These are phyloP conservation scores for Talaromyces islandicus DNA, from an alignment of 2,329 filamentous ascomycete species.

Conservation along the genomic window DNA sequence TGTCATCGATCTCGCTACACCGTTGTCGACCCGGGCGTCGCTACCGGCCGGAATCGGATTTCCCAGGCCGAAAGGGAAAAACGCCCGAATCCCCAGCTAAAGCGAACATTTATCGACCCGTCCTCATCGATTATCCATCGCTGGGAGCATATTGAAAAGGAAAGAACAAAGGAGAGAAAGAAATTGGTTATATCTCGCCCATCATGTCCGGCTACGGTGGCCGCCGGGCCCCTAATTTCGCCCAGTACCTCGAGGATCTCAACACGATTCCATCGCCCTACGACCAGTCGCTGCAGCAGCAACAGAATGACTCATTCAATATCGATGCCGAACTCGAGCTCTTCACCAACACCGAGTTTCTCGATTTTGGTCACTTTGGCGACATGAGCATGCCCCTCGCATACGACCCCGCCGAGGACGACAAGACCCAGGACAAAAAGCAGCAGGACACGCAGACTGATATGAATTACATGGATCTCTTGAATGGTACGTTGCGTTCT, in stretches of 20 bases:
- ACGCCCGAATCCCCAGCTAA: neutral
- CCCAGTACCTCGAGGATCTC: constrained; percentile 79
- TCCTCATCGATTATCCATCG: neutral
- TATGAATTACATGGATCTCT: constrained; percentile 36
- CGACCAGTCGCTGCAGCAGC: constrained; percentile 51
- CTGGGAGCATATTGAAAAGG: neutral
- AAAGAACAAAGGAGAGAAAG: neutral
- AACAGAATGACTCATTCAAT: constrained; percentile 55
- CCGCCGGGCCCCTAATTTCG: constrained; percentile 78
- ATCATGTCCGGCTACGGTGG: constrained; percentile 69
- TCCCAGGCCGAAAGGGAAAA: neutral
- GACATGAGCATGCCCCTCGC: constrained; percentile 28
- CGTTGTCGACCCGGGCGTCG: neutral
- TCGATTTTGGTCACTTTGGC: constrained; percentile 60
- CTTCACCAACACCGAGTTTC: constrained; percentile 78
- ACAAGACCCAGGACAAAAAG: constrained; percentile 13
- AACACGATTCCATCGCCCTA: constrained; percentile 65
- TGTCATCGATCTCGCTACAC: neutral
- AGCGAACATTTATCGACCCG: neutral
- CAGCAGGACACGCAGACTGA: constrained; percentile 22
- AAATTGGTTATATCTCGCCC: constrained; percentile 3
- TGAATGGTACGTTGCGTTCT: constrained; percentile 39
- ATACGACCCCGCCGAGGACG: constrained; percentile 22
- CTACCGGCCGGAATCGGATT: neutral
- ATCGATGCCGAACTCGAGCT: constrained; percentile 68